phyloP scores from a whole-genome alignment of 306 rosid genomes.

The Malus orientalis region DNA sequence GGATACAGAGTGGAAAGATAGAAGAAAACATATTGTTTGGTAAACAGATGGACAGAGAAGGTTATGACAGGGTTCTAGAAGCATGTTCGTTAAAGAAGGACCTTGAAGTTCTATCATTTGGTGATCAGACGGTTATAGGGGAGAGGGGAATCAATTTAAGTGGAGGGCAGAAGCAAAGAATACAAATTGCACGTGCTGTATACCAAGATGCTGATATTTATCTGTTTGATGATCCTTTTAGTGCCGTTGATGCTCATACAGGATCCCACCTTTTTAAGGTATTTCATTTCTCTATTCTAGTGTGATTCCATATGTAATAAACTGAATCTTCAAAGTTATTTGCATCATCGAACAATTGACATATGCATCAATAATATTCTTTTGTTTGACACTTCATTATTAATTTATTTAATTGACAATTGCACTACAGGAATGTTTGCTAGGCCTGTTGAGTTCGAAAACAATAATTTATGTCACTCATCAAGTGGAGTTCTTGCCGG shows the following conservation, averaged over 20 bases:
- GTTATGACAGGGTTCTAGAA: constrained; percentile 61
- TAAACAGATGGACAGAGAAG: constrained; percentile 58
- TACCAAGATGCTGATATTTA: constrained; percentile 80
- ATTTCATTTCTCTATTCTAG: constrained; percentile 7
- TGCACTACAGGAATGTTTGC: constrained; percentile 60
- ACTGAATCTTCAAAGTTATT: neutral
- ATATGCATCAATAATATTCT: neutral
- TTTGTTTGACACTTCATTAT: neutral
- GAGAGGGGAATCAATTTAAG: constrained; percentile 89
- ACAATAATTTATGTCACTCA: constrained; percentile 74
- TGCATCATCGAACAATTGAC: neutral
- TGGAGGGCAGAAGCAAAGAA: constrained; percentile 85
- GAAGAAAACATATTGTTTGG: constrained; percentile 79
- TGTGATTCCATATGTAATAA: neutral
- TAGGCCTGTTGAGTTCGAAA: constrained; percentile 64
- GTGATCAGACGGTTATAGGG: constrained; percentile 80
- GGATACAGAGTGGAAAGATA: constrained; percentile 84
- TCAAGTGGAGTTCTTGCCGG: constrained; percentile 84
- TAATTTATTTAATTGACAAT: neutral
- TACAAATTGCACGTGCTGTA: constrained; percentile 76
- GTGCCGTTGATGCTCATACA: constrained; percentile 91
- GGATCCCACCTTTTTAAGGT: constrained; percentile 82
- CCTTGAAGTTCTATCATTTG: constrained; percentile 60
- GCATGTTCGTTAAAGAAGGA: constrained; percentile 71
- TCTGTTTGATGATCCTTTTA: constrained; percentile 85